These are phyloP conservation scores for Phialophora verrucosa DNA, from an alignment of 2,329 filamentous ascomycete genomes.

Conservation along the genomic window DNA sequence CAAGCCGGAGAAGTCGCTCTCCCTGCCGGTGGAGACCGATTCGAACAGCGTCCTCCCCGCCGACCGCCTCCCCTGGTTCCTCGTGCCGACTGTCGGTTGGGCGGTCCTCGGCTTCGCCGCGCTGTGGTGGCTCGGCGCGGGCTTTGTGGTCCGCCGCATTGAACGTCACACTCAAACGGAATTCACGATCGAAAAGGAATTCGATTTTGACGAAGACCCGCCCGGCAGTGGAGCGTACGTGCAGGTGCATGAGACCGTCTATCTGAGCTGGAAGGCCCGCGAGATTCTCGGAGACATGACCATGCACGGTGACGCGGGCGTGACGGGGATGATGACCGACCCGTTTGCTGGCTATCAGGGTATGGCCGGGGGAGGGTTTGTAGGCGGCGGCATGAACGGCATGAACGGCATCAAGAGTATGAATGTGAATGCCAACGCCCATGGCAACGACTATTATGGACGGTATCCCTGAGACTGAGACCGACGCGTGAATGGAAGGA, in stretches of 20 bases:
- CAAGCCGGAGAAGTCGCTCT: not conserved
- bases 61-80: not conserved
- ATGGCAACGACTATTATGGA: not conserved
- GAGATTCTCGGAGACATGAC: slow-evolving; percentile 3
- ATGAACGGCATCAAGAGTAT: not conserved
- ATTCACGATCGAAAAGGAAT: slow-evolving; percentile 1
- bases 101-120: not conserved
- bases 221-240: not conserved
- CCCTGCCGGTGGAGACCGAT: not conserved
- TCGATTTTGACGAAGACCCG: slow-evolving; percentile 1
- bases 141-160: not conserved
- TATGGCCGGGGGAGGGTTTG: not conserved
- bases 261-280: slow-evolving; percentile 2
- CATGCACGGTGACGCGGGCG: not conserved
- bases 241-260: slow-evolving; percentile 6
- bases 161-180: not conserved
- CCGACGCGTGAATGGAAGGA: not conserved
- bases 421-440: not conserved
- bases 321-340: not conserved
- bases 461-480: not conserved
- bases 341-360: not conserved
- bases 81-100: not conserved
- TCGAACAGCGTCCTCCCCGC: not conserved
- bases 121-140: slow-evolving; percentile 1
- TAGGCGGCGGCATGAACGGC: slow-evolving; percentile 3